These are phyloP conservation scores for Chrysanthemum lavandulifolium DNA, from an alignment of 129 eudicot genomes.

Conservation along the genomic window DNA sequence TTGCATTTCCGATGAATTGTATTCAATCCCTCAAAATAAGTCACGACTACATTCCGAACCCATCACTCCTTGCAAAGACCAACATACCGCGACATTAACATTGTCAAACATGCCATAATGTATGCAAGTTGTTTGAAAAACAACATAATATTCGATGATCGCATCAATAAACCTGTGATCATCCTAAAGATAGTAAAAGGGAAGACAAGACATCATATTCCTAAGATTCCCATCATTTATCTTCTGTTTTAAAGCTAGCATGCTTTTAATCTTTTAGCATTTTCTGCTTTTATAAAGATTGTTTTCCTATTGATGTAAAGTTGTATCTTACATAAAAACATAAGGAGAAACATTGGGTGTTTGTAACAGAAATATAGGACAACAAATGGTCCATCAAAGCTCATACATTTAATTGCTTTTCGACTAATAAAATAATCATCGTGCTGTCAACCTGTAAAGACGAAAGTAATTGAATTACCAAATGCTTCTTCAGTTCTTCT, in stretches of 20 bases:
- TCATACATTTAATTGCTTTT: background rate
- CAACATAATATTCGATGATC: background rate
- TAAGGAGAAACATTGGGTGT: background rate
- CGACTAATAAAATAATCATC: constrained; percentile 7
- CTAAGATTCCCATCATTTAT: constrained; percentile 15
- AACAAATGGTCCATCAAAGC: background rate
- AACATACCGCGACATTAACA: too few species aligned
- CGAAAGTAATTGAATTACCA: background rate
- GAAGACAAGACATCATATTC: constrained; percentile 1
- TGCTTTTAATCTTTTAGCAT: constrained; percentile 3
- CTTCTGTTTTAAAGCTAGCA: background rate
- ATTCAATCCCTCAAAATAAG: constrained; percentile 24
- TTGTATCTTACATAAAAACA: constrained; percentile 1
- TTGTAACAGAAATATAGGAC: background rate
- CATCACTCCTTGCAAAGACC: constrained; percentile 4
- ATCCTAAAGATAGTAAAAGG: constrained; percentile 7
- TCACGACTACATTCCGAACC: constrained; percentile 2
- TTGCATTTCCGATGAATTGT: constrained; percentile 48
- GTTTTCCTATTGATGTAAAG: background rate
- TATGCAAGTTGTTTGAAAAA: constrained; percentile 49
- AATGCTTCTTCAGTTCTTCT: background rate
- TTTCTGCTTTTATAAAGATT: constrained; percentile 3
- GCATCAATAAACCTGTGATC: background rate
- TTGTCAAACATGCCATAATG: constrained; percentile 7
- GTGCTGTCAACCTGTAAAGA: constrained; percentile 12